Conservation (phyloP, 495 filamentous ascomycete genomes). For the Opeltia flavorubescens region DNA sequence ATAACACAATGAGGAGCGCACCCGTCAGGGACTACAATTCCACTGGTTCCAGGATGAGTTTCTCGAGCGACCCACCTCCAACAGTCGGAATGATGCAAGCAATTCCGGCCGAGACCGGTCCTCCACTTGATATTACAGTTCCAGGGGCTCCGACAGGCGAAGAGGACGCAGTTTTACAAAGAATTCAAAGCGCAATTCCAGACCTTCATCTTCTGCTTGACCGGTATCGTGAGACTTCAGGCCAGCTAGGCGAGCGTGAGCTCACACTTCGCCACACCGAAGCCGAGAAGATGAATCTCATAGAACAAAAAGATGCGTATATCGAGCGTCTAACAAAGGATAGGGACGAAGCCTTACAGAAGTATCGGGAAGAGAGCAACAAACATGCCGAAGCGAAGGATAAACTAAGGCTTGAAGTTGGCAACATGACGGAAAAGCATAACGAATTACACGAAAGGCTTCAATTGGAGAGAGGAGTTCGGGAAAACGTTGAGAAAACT, state of each 20-base stretch:
- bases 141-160: neutral
- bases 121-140: neutral
- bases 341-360: slow-evolving; percentile 25
- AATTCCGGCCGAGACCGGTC: neutral
- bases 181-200: slow-evolving; percentile 35
- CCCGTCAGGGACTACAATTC: neutral
- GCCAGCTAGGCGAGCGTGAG: slow-evolving; percentile 29
- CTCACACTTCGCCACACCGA: slow-evolving; percentile 32
- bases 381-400: slow-evolving; percentile 36
- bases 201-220: slow-evolving; percentile 34
- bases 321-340: slow-evolving; percentile 38
- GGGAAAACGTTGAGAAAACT: slow-evolving; percentile 31
- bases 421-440: slow-evolving; percentile 40
- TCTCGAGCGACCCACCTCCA: neutral
- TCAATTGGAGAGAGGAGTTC: slow-evolving; percentile 25
- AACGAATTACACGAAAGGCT: slow-evolving; percentile 34
- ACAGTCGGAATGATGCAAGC: neutral
- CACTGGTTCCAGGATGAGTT: slow-evolving; percentile 1
- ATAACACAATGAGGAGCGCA: neutral
- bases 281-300: slow-evolving; percentile 30
- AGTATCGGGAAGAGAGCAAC: slow-evolving; percentile 33
- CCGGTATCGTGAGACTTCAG: slow-evolving; percentile 32
- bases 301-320: slow-evolving; percentile 38
- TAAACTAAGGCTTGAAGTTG: slow-evolving; percentile 40
- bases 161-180: slow-evolving; percentile 22